Conservation (phyloP, 2,329 filamentous ascomycete genomes). For the Penicillium paneum region DNA sequence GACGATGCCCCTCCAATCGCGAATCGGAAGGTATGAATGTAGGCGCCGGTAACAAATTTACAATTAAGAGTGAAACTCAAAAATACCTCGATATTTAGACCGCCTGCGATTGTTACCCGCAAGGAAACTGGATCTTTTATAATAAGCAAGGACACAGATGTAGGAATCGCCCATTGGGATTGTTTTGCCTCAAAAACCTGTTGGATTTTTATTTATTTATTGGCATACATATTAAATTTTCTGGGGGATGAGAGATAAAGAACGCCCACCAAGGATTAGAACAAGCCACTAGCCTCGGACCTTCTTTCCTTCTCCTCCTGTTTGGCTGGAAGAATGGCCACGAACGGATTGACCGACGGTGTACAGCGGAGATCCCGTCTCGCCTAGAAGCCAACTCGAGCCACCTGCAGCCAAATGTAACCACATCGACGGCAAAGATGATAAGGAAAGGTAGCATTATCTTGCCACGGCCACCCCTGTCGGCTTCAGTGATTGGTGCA, state of each 20-base stretch:
- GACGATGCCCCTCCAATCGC: neutral
- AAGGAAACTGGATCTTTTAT: neutral
- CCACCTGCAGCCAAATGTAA: constrained; percentile 11
- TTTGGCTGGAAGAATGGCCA: neutral
- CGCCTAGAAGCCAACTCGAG: neutral
- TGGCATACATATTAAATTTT: neutral
- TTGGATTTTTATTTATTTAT: neutral
- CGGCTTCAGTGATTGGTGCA: constrained; percentile 4
- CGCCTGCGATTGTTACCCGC: neutral
- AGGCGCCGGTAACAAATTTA: neutral
- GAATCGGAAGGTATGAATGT: neutral
- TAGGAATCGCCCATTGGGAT: neutral
- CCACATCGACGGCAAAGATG: constrained; percentile 5
- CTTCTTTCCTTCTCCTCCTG: neutral
- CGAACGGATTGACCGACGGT: constrained; percentile 16
- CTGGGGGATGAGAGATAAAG: constrained; percentile 15
- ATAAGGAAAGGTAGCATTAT: constrained; percentile 6
- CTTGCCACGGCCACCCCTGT: neutral
- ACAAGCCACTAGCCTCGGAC: neutral
- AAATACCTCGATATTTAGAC: neutral
- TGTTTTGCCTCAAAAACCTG: neutral
- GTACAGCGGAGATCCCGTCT: constrained; percentile 12
- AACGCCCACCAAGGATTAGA: neutral
- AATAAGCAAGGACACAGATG: neutral
- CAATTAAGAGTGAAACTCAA: neutral